Evolutionary conservation across 2,329 filamentous ascomycete species (phyloP).

Genomic region (Penicillium sp.): DNA sequence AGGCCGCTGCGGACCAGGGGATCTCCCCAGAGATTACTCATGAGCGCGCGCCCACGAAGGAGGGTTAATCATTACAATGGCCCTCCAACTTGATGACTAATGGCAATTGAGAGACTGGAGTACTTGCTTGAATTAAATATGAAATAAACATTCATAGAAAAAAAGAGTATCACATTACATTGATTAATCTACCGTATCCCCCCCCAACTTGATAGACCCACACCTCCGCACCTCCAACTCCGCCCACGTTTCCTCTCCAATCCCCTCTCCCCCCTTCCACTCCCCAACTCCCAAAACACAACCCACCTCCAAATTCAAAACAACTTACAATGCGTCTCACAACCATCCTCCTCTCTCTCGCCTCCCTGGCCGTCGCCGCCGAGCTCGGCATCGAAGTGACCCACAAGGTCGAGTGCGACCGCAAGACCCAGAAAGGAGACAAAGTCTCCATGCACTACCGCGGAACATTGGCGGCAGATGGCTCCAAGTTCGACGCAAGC

Average conservation of each 20-base stretch:
- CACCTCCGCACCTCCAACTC: conserved; percentile 6
- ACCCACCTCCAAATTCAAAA: background rate
- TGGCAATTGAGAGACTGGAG: too few species aligned
- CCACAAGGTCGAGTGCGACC: conserved; percentile 71
- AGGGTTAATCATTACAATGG: background rate
- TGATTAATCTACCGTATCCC: background rate
- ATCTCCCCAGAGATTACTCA: conserved; percentile 6
- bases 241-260: conserved; percentile 7
- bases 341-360: conserved; percentile 41
- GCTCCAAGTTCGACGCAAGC: conserved; percentile 78
- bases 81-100: background rate
- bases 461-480: conserved; percentile 72
- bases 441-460: conserved; percentile 84
- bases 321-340: conserved; percentile 46
- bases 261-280: background rate
- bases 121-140: too few species aligned
- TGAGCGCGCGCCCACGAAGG: background rate
- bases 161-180: background rate
- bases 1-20: conserved; percentile 32
- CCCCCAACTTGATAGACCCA: background rate
- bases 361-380: conserved; percentile 51
- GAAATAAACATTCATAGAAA: too few species aligned
- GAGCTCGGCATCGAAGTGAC: conserved; percentile 75
- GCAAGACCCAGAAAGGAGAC: conserved; percentile 76
- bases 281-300: background rate